Base-by-base conservation (phyloP, 768 basidiomycete genomes). In the Calocera cornea region DNA sequence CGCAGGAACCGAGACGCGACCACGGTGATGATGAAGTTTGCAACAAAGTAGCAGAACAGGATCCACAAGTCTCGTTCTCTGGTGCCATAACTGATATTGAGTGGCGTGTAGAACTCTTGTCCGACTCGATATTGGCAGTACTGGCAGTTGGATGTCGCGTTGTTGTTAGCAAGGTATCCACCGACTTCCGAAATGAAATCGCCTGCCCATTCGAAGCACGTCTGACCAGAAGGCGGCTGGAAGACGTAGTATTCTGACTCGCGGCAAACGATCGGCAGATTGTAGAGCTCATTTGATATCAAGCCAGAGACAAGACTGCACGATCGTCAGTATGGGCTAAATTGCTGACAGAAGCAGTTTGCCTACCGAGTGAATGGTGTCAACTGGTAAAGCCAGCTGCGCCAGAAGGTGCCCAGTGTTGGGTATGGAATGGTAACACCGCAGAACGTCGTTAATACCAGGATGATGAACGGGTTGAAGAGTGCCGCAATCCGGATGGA, bases 351-450 rank as follows among this genome's bases (percentile, higher is more conserved):
- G 1, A 38, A 16, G 34, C n/a, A 14, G 2, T 24, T 24, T 34
- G 41, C 27, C 0, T 40, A 1, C 14, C 22, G 34, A 19, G 17
- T 2, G 17, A 40, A 36, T 2, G 64, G 34, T 12, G 34, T 68
- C 8, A 75, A 69, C 54, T 86, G 80, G 75, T 92, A 92, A 17
- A 92, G 75, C 89, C 90, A 92, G n/a, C 79, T 80, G 69, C 83
- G 78, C 87, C 87, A 90, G 80, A 90, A 90, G 33, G 74, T 73
- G 11, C 81, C 80, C 74, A 91, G 76, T 2, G 80, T 81, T 0
- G 86, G 83, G 67, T 82, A 87, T 0, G 88, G 89, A 66, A 91
- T 84, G 0, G 87, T 87, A 17, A 91, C 88, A 73, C 91, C 91
- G 71, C 88, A 90, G 83, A 92, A 92, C 17, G 86, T 82, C 2